A percentile compares a stretch with the other conserved stretches of the same genome.
phyloP scores from a whole-genome alignment of 1,139 yeast species.

The Hansenula anomala region DNA sequence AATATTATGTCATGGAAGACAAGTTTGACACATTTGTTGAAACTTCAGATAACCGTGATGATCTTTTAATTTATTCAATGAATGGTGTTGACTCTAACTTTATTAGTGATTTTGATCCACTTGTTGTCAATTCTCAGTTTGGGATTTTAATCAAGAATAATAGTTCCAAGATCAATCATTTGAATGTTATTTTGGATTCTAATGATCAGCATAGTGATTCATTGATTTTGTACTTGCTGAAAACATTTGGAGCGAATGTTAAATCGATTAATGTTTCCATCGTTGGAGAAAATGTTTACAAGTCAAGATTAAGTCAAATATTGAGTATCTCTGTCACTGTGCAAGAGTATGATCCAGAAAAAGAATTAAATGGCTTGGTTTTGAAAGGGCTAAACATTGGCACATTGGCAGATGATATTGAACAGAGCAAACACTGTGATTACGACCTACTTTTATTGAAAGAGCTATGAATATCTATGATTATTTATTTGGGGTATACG shows the following conservation, averaged over 20 bases:
- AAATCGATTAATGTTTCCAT: not conserved
- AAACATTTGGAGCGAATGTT: not conserved
- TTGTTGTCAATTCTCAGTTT: constrained; percentile 6
- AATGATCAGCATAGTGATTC: not conserved
- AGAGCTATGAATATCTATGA: not conserved
- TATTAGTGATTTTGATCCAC: constrained; percentile 2
- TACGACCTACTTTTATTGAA: not conserved
- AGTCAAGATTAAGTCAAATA: not conserved
- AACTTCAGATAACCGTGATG: constrained; percentile 10
- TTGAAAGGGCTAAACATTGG: not conserved
- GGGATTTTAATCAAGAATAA: constrained; percentile 7
- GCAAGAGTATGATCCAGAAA: too few relatives aligned
- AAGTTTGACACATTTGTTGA: constrained; percentile 17
- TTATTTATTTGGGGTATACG: too few relatives aligned
- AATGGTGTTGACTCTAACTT: constrained; percentile 6
- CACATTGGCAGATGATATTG: not conserved
- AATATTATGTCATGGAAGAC: constrained; percentile 17
- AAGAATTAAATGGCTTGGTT: not conserved
- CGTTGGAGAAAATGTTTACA: not conserved
- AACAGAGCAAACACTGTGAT: not conserved
- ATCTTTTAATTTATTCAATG: constrained; percentile 15
- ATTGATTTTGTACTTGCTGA: not conserved
- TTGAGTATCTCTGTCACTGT: not conserved
- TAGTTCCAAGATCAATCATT: constrained; percentile 3
- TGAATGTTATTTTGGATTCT: not conserved